Conservation (phyloP, 2,329 filamentous ascomycete species). For the Colletotrichum tropicale region DNA sequence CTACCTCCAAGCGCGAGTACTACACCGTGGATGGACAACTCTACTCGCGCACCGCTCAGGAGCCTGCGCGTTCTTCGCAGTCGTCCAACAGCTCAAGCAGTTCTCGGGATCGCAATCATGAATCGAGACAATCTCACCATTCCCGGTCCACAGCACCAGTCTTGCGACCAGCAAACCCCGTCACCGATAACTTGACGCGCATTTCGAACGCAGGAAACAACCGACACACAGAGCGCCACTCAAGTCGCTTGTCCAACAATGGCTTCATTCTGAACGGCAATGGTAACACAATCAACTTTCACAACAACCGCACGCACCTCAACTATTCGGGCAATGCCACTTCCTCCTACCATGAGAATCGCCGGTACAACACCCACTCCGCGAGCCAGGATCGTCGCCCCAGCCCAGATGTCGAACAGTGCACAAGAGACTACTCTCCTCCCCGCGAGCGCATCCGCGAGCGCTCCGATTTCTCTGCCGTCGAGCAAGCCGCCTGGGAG, state of each 20-base stretch:
- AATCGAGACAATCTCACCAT: background rate
- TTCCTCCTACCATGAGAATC: background rate
- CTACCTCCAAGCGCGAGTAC: background rate
- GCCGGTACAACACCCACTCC: background rate
- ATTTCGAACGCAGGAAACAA: background rate
- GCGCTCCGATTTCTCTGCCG: background rate
- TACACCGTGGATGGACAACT: background rate
- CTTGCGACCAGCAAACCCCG: background rate
- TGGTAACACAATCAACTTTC: background rate
- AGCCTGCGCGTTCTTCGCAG: background rate
- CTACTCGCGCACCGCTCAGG: background rate
- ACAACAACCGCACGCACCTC: background rate
- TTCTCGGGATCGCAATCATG: background rate
- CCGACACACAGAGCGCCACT: background rate
- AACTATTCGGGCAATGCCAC: background rate
- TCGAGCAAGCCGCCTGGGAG: background rate
- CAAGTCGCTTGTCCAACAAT: background rate
- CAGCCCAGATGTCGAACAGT: background rate
- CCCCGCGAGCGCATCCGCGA: background rate
- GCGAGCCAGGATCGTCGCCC: background rate
- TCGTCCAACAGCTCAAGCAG: background rate
- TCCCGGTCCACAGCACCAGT: background rate
- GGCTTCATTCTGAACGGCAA: background rate
- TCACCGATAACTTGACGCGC: background rate
- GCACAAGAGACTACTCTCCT: background rate